phyloP scores from a whole-genome alignment of 2,329 filamentous ascomycete genomes.

The Fusarium piperis region DNA sequence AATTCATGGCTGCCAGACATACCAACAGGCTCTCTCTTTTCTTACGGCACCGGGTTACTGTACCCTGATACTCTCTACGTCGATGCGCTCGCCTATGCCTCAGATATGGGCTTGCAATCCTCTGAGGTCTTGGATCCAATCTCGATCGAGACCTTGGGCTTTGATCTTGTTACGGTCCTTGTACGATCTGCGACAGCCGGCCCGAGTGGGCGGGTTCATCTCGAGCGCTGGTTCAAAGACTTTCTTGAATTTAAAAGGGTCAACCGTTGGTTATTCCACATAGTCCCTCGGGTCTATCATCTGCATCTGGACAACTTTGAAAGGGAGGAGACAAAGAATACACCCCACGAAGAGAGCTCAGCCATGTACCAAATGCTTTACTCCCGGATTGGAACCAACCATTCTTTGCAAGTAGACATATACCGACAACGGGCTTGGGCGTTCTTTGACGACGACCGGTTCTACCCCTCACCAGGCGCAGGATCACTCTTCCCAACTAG shows the following conservation, averaged over 20 bases:
- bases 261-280: too few species aligned
- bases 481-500: background rate
- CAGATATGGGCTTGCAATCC: background rate
- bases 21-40: background rate
- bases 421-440: constrained; percentile 24
- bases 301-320: background rate
- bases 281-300: too few species aligned
- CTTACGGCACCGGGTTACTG: background rate
- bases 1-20: background rate
- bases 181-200: background rate
- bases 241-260: background rate
- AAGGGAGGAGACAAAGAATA: background rate
- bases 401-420: background rate
- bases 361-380: background rate
- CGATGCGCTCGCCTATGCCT: background rate
- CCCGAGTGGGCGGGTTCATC: background rate
- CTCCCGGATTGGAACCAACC: background rate
- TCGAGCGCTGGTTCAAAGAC: background rate
- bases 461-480: background rate
- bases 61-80: constrained; percentile 18
- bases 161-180: background rate
- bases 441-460: constrained; percentile 10
- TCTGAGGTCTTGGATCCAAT: too few species aligned
- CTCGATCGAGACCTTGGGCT: background rate
- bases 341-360: background rate